A percentile compares a stretch with the other conserved stretches of the same genome.
phyloP scores from a whole-genome alignment of 306 rosid genomes.

The Lablab purpureus region DNA sequence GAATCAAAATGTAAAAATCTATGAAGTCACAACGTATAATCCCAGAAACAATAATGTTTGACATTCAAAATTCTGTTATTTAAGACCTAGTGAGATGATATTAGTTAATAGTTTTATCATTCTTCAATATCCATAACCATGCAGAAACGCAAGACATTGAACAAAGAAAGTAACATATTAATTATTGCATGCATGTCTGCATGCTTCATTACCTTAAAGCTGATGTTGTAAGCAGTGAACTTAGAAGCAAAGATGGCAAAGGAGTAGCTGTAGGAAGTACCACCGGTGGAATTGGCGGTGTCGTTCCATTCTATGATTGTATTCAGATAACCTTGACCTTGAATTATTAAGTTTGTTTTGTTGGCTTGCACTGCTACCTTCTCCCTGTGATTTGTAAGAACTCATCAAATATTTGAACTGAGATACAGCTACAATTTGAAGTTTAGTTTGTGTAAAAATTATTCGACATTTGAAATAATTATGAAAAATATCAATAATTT shows the following conservation, averaged over 20 bases:
- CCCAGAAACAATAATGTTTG: too few species aligned
- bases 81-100: too few species aligned
- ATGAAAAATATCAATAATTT: too few species aligned
- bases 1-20: neutral
- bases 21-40: neutral
- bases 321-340: conserved; percentile 77
- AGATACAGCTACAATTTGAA: neutral
- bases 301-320: conserved; percentile 83
- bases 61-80: too few species aligned
- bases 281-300: conserved; percentile 81
- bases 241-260: conserved; percentile 67
- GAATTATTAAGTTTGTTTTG: conserved; percentile 75
- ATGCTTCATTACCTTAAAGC: conserved; percentile 67
- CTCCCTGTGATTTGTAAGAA: conserved; percentile 60
- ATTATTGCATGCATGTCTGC: neutral
- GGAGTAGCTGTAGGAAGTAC: conserved; percentile 68
- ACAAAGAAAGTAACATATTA: neutral
- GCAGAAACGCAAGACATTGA: neutral
- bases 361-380: conserved; percentile 67
- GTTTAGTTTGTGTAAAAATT: too few species aligned
- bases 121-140: neutral
- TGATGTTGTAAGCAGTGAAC: conserved; percentile 79
- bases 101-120: too few species aligned
- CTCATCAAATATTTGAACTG: conserved; percentile 22
- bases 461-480: too few species aligned